These are phyloP conservation scores for Tothia fuscella DNA, from an alignment of 2,329 filamentous ascomycete genomes.

Conservation along the genomic window DNA sequence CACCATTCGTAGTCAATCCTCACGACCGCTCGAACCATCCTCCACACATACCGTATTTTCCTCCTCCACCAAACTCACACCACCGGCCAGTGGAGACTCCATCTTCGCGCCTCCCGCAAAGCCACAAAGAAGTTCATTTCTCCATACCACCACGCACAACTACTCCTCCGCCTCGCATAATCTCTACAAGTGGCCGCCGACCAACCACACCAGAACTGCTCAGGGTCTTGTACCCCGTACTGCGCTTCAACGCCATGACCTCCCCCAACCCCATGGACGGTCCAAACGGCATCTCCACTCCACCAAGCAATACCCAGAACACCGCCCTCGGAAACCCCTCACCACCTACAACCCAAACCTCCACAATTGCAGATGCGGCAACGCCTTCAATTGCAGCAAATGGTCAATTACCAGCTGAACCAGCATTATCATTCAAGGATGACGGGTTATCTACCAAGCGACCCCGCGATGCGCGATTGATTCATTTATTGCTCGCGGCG, in stretches of 20 bases:
- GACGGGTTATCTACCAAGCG: slow-evolving; percentile 14
- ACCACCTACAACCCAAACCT: slow-evolving; percentile 12
- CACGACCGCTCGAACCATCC: no score
- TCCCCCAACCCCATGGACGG: slow-evolving; percentile 24
- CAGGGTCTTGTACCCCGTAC: no score
- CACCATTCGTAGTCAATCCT: no score
- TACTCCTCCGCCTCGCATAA: no score
- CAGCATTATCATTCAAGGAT: slow-evolving; percentile 23
- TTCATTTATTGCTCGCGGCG: slow-evolving; percentile 68
- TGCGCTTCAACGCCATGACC: slow-evolving; percentile 20
- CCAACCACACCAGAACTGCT: no score
- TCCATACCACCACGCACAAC: no score
- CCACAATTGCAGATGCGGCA: slow-evolving; percentile 8
- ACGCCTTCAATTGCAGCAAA: slow-evolving; percentile 11
- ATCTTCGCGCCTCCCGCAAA: no score
- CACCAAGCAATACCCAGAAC: slow-evolving; percentile 19
- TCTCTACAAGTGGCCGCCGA: no score
- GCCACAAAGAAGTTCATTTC: no score
- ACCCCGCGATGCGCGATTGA: slow-evolving; percentile 65
- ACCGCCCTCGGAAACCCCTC: slow-evolving; percentile 19
- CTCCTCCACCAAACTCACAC: no score
- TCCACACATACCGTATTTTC: no score
- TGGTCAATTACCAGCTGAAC: slow-evolving; percentile 17
- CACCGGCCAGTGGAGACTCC: no score
- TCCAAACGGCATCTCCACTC: slow-evolving; percentile 28